Percentiles rank a stretch among this genome's conserved stretches.
Evolutionary conservation across 2,329 filamentous ascomycete species (phyloP).

Genomic region (Beauveria bassiana): DNA sequence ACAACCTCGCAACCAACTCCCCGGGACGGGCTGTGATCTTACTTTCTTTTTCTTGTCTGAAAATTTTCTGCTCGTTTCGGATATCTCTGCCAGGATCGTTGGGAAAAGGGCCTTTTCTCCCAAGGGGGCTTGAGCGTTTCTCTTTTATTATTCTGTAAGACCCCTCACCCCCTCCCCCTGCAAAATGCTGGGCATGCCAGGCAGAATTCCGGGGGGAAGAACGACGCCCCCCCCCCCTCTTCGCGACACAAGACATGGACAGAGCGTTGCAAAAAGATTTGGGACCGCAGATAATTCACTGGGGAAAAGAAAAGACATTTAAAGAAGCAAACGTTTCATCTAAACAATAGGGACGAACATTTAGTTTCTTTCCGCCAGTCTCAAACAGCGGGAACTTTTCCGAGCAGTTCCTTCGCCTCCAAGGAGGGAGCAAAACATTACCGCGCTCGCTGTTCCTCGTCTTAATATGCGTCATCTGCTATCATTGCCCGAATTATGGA

Average conservation of each 20-base stretch:
- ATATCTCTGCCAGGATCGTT: not conserved
- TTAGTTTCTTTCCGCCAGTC: not conserved
- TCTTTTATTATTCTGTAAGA: slow-evolving; percentile 10
- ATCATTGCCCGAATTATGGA: not conserved
- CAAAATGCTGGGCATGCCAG: not conserved
- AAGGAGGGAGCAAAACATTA: not conserved
- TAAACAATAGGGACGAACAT: slow-evolving; percentile 6
- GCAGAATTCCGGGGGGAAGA: not conserved
- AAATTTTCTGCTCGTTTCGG: not conserved
- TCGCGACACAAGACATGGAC: slow-evolving; percentile 5
- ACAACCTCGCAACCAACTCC: not conserved
- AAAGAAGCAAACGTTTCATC: slow-evolving; percentile 1
- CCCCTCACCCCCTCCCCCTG: not conserved
- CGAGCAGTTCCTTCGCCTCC: not conserved
- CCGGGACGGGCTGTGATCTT: not conserved
- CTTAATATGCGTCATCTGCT: not conserved
- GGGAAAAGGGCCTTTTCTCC: not conserved
- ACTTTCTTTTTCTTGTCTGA: not conserved
- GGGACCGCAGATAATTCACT: not conserved
- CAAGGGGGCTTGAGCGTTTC: slow-evolving; percentile 5
- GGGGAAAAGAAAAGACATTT: not conserved
- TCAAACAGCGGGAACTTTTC: not conserved
- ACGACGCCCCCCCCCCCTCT: not conserved
- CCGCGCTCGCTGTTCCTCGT: not conserved
- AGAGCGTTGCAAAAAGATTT: slow-evolving; percentile 1